Evolutionary conservation across 805 yeast genomes (phyloP), one percentile per base, ranked within the genome.

Genomic region (Metahyphopichia silvanorum): DNA sequence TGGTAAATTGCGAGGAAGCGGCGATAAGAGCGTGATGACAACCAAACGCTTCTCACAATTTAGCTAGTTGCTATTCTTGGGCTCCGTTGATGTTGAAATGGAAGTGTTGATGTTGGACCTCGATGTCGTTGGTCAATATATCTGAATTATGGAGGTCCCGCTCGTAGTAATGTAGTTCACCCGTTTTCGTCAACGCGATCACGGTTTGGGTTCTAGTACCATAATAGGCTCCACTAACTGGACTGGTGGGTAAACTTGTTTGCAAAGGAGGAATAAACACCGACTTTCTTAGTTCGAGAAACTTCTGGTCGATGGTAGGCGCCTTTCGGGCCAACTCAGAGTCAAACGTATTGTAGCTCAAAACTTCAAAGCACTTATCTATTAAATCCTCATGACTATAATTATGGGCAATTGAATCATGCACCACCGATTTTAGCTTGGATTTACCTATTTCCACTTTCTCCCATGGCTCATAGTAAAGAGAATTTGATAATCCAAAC

Each of bases 131-230:
- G 19, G 24, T 20, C 9, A 42, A 21, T 27, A 39, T 35, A 45
- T 76, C 79, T 9, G 66, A 49, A n/a, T 68, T 57, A 44, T 80
- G 82, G 13, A 83, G 44, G 35, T 76, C 74, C 29, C 67, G 63
- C 51, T 88, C 96, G 10, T 73, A 60, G 53, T 83, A 85, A 30
- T 72, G 71, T 14, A 83, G 57, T 9, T 22, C 59, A 35, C 46
- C 85, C 68, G 24, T 48, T 37, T 66, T 69, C 47, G 75, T 77
- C 7, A 84, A 67, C 15, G 86, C 45, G 3, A 87, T 67, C 2
- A 87, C 73, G 0, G 95, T 86, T 53, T 88, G 96, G 0, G 96
- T 85, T 34, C 96, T 62, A 0, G 97, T 88, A 1, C 96, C 96
- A 51, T 87, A 89, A 46, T 66, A 78, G 15, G 64, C 55, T 0